Percentiles rank a stretch among this genome's conserved stretches.
These are phyloP conservation scores for Heterobasidion occidentale DNA, from an alignment of 1,284 basidiomycete species.

Conservation along the genomic window DNA sequence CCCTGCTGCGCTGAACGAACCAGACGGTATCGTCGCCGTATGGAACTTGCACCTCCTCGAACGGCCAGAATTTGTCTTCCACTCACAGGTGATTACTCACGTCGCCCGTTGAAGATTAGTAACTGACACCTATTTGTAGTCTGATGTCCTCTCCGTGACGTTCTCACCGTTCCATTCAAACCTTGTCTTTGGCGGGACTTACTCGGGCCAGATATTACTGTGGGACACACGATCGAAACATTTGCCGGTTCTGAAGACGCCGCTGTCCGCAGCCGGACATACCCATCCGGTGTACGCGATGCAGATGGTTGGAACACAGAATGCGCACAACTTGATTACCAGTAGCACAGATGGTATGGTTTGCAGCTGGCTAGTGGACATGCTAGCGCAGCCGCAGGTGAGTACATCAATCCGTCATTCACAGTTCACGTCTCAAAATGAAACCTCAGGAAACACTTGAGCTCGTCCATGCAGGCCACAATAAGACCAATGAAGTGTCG, in stretches of 20 bases:
- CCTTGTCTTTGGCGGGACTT: conserved; percentile 94
- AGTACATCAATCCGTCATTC: conserved; percentile 5
- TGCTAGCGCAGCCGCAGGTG: conserved; percentile 95
- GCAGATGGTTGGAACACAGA: conserved; percentile 96
- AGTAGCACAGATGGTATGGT: conserved; percentile 95
- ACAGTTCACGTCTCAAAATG: neutral
- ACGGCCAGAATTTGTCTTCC: conserved; percentile 95
- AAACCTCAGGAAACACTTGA: conserved; percentile 77
- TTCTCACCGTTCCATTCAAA: conserved; percentile 99
- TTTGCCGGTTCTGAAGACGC: conserved; percentile 93
- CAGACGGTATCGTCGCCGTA: conserved; percentile 93
- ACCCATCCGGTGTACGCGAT: conserved; percentile 98
- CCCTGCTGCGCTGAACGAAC: conserved; percentile 82
- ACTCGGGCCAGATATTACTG: conserved; percentile 94
- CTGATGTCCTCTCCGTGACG: conserved; percentile 91
- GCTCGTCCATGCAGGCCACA: conserved; percentile 78
- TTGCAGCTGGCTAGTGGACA: conserved; percentile 97
- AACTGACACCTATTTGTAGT: conserved; percentile 39
- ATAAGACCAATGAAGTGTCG: conserved; percentile 93
- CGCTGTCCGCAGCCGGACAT: conserved; percentile 89
- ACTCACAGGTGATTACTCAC: conserved; percentile 68
- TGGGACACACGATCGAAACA: conserved; percentile 99
- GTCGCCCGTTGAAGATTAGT: neutral
- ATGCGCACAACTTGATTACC: conserved; percentile 94
- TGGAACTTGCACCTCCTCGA: conserved; percentile 97